Conservation (phyloP, 2,329 filamentous ascomycete species). For the Pyrenochaeta sp. region DNA sequence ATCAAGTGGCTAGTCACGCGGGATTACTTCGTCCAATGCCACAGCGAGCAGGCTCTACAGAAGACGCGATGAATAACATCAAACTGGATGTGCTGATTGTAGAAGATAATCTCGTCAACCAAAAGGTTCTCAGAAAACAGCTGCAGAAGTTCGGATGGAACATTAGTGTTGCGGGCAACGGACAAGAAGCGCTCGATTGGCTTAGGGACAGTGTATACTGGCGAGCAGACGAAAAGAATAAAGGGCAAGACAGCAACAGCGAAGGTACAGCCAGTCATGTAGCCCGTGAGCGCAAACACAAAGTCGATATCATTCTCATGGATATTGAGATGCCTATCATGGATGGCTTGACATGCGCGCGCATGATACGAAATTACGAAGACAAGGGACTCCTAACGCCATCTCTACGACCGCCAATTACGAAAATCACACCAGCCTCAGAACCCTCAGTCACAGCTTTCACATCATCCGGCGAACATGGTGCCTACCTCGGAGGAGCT, state of each 20-base stretch:
- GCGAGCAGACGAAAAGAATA: constrained; percentile 7
- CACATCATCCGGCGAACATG: neutral
- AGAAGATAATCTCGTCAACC: constrained; percentile 54
- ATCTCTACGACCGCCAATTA: neutral
- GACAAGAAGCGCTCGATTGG: constrained; percentile 49
- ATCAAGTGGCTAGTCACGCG: constrained; percentile 1
- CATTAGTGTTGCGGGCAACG: constrained; percentile 49
- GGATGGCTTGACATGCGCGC: constrained; percentile 43
- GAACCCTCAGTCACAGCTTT: constrained; percentile 3
- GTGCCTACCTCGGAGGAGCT: neutral
- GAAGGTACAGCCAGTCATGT: neutral
- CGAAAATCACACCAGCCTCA: constrained; percentile 1
- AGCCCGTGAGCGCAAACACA: constrained; percentile 3
- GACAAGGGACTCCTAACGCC: constrained; percentile 25
- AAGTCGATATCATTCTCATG: constrained; percentile 39
- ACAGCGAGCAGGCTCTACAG: constrained; percentile 19
- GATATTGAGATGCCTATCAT: constrained; percentile 49
- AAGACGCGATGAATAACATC: constrained; percentile 29
- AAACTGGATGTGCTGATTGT: constrained; percentile 42
- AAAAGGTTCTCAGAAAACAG: constrained; percentile 52
- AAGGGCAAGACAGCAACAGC: neutral
- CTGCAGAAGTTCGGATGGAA: constrained; percentile 47
- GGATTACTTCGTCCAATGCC: constrained; percentile 10
- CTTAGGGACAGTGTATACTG: constrained; percentile 41
- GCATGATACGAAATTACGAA: constrained; percentile 38